Conservation (phyloP, 345 rosid genomes). For the Xanthoceras sorbifolium region DNA sequence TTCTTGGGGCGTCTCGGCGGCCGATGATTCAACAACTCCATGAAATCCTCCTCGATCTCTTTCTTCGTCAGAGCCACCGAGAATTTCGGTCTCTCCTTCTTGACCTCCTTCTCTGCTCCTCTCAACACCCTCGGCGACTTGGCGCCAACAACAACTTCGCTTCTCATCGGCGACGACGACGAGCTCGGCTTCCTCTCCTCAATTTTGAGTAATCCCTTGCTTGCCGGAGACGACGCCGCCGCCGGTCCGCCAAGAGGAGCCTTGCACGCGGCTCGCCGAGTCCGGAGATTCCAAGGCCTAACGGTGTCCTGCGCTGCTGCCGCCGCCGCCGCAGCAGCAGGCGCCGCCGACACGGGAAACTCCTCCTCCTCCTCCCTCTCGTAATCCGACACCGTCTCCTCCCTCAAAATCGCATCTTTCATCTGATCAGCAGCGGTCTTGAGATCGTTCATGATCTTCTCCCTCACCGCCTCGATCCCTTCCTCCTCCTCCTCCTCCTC, state of each 20-base stretch:
- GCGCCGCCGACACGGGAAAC: slow-evolving; percentile 29
- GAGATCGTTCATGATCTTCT: slow-evolving; percentile 57
- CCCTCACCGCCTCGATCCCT: slow-evolving; percentile 63
- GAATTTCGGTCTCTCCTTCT: slow-evolving; percentile 46
- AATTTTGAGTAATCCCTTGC: slow-evolving; percentile 21
- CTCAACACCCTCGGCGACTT: slow-evolving; percentile 30
- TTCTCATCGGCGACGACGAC: slow-evolving; percentile 42
- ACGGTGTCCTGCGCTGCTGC: slow-evolving; percentile 25
- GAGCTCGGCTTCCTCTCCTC: slow-evolving; percentile 34
- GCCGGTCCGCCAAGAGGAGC: slow-evolving; percentile 36
- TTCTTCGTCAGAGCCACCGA: slow-evolving; percentile 48
- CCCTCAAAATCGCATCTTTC: slow-evolving; percentile 40
- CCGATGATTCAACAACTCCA: slow-evolving; percentile 44
- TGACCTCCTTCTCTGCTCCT: slow-evolving; percentile 23
- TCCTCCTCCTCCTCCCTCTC: slow-evolving; percentile 31
- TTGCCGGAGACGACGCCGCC: not conserved
- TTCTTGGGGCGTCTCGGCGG: slow-evolving; percentile 80
- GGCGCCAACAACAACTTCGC: slow-evolving; percentile 24
- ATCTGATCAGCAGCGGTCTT: slow-evolving; percentile 51
- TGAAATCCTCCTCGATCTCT: slow-evolving; percentile 75
- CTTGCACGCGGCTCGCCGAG: slow-evolving; percentile 63
- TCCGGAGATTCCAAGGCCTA: slow-evolving; percentile 83
- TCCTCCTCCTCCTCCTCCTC: slow-evolving; percentile 36
- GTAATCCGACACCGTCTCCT: slow-evolving; percentile 30
- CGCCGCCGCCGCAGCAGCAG: slow-evolving; percentile 29